phyloP scores from a whole-genome alignment of 2,329 filamentous ascomycete genomes.

The Phaeoacremonium minimum region DNA sequence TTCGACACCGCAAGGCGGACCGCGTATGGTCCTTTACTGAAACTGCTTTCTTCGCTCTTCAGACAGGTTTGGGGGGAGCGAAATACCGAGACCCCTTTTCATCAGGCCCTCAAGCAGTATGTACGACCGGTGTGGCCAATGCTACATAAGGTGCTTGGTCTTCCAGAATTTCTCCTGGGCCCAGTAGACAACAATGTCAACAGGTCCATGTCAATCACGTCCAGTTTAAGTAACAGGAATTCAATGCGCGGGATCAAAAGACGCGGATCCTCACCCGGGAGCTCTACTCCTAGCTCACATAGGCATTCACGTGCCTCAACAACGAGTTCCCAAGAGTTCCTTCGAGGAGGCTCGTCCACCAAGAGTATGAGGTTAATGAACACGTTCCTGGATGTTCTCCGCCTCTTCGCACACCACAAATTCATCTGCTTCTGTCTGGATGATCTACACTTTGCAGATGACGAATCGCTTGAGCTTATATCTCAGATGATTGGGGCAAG shows the following conservation, averaged over 20 bases:
- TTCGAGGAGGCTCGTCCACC: constrained; percentile 52
- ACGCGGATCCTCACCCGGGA: constrained; percentile 44
- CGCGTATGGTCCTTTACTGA: constrained; percentile 60
- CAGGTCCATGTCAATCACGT: constrained; percentile 29
- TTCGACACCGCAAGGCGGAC: constrained; percentile 58
- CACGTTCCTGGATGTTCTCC: constrained; percentile 80
- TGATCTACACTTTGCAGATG: constrained; percentile 86
- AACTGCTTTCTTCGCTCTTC: constrained; percentile 61
- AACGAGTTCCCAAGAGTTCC: constrained; percentile 55
- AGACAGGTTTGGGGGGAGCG: constrained; percentile 65
- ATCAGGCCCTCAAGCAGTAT: constrained; percentile 57
- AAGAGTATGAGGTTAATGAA: constrained; percentile 76
- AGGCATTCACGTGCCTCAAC: constrained; percentile 32
- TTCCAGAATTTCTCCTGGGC: constrained; percentile 67
- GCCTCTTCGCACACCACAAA: constrained; percentile 76
- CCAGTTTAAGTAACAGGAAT: constrained; percentile 24
- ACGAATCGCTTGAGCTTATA: constrained; percentile 80
- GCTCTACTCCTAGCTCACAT: constrained; percentile 27
- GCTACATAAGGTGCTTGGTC: constrained; percentile 55
- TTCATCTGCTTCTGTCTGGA: constrained; percentile 87
- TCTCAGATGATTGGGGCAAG: constrained; percentile 73
- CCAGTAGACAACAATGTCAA: constrained; percentile 31
- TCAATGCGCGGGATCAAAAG: constrained; percentile 24
- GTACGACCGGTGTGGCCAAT: constrained; percentile 61
- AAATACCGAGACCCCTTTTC: constrained; percentile 61